These are phyloP conservation scores for Loxodes magnus DNA, from an alignment of 73 alveolate species.

Conservation along the genomic window DNA sequence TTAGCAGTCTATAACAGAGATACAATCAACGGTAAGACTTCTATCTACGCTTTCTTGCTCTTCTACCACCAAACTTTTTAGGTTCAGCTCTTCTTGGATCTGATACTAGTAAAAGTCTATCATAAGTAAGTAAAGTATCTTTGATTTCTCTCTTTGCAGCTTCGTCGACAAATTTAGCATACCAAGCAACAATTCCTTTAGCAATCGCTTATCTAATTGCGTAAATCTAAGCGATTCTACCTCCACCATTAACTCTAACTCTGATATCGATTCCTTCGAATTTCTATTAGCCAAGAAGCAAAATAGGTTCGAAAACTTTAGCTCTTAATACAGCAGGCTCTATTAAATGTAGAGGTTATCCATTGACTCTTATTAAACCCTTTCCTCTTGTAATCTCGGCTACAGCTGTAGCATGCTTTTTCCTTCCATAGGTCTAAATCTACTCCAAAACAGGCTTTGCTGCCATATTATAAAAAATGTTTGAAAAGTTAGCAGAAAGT, in stretches of 20 bases:
- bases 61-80: constrained; percentile 86
- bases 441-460: no score
- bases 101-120: constrained; percentile 68
- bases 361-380: constrained; percentile 74
- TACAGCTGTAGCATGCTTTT: constrained; percentile 81
- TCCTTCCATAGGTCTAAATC: constrained; percentile 76
- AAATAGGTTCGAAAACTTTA: constrained; percentile 71
- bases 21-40: constrained; percentile 78
- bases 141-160: constrained; percentile 63
- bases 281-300: constrained; percentile 66
- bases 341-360: constrained; percentile 66
- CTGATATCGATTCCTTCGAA: constrained; percentile 64
- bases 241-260: constrained; percentile 83
- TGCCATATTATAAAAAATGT: no score
- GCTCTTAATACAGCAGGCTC: constrained; percentile 74
- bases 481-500: no score
- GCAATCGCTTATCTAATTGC: constrained; percentile 89
- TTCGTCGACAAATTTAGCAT: constrained; percentile 74
- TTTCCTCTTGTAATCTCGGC: constrained; percentile 65
- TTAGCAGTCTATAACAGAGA: no score
- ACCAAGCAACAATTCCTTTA: constrained; percentile 70
- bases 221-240: constrained; percentile 60
- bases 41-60: constrained; percentile 86
- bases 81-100: constrained; percentile 88
- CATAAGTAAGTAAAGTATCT: constrained; percentile 66